Evolutionary conservation across 352 stramenopile genomes (phyloP).

Genomic region (Phytophthora cajani): DNA sequence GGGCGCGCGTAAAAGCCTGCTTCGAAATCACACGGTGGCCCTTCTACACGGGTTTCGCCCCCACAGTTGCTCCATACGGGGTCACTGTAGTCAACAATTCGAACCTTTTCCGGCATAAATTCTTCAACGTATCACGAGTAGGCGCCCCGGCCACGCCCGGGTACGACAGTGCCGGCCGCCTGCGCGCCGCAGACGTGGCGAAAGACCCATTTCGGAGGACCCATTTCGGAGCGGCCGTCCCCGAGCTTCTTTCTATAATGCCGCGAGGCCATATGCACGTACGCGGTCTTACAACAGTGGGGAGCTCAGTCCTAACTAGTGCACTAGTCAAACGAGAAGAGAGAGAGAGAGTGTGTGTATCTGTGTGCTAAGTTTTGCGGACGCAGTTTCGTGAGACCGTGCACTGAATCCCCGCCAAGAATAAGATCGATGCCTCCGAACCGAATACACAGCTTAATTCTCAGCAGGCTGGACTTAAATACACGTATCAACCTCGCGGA

Average conservation of each 20-base stretch:
- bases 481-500: neutral
- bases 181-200: slow-evolving; percentile 22
- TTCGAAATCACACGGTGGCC: slow-evolving; percentile 27
- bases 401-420: neutral
- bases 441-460: neutral
- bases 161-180: slow-evolving; percentile 32
- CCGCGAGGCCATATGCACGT: no score
- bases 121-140: slow-evolving; percentile 40
- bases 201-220: slow-evolving; percentile 2
- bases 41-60: slow-evolving; percentile 12
- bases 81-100: slow-evolving; percentile 33
- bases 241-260: no score
- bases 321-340: no score
- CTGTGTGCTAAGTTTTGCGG: no score
- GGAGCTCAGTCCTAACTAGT: no score
- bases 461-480: neutral
- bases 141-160: slow-evolving; percentile 1
- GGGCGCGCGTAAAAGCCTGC: slow-evolving; percentile 25
- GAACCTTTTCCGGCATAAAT: slow-evolving; percentile 24
- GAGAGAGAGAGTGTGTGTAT: no score
- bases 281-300: no score
- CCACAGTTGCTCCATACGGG: slow-evolving; percentile 8
- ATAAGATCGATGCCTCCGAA: neutral
- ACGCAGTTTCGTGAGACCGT: neutral
- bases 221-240: slow-evolving; percentile 1